These are phyloP conservation scores for Fusarium pseudoanthophilum DNA, from an alignment of 2,329 filamentous ascomycete species.

Conservation along the genomic window DNA sequence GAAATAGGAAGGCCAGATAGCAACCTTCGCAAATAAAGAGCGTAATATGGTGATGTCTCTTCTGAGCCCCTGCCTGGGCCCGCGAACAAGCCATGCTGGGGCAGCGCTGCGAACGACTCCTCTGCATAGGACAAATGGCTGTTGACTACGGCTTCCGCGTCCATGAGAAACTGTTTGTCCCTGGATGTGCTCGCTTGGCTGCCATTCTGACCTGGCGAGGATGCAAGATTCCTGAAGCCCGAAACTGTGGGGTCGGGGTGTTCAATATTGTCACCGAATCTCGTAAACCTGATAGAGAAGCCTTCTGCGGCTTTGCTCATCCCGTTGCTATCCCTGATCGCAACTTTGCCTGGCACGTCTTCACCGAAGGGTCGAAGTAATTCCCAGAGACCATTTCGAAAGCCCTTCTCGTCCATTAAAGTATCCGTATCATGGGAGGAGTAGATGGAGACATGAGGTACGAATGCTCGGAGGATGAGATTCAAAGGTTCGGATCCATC, in stretches of 20 bases:
- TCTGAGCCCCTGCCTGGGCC: conserved; percentile 58
- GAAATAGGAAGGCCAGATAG: conserved; percentile 82
- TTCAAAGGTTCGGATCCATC: conserved; percentile 66
- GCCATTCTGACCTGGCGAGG: conserved; percentile 52
- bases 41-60: conserved; percentile 81
- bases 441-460: conserved; percentile 87
- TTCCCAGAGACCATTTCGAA: conserved; percentile 83
- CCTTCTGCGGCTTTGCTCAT: conserved; percentile 86
- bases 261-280: conserved; percentile 70
- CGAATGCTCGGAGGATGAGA: conserved; percentile 84
- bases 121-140: conserved; percentile 83
- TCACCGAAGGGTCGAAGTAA: conserved; percentile 93
- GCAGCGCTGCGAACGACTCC: conserved; percentile 57
- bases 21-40: conserved; percentile 83
- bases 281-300: conserved; percentile 87
- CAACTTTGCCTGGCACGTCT: conserved; percentile 85
- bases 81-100: conserved; percentile 52
- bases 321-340: conserved; percentile 89
- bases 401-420: conserved; percentile 84
- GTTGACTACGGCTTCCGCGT: conserved; percentile 84
- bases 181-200: conserved; percentile 44
- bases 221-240: conserved; percentile 46
- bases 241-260: conserved; percentile 56
- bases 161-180: conserved; percentile 57
- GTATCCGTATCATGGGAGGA: conserved; percentile 88